Evolutionary conservation across 306 rosid genomes (phyloP).

Genomic region (Cicer arietinum): DNA sequence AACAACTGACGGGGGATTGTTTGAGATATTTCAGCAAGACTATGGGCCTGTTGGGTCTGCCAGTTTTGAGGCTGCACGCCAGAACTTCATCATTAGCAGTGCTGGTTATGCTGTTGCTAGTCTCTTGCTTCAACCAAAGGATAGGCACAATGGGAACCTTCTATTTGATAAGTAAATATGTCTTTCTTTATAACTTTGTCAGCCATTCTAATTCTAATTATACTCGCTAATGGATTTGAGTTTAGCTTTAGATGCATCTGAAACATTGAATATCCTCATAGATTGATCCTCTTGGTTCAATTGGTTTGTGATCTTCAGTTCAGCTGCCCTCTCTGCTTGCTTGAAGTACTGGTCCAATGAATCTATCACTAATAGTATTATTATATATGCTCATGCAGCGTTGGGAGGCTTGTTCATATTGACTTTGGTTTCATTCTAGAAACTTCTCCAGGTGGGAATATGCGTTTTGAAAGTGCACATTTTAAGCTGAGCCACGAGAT

Average conservation of each 20-base stretch:
- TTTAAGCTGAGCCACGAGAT: conserved; percentile 99
- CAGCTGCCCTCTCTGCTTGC: conserved; percentile 15
- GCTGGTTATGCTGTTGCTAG: conserved; percentile 99
- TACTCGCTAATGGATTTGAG: conserved; percentile 29
- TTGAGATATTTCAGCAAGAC: conserved; percentile 96
- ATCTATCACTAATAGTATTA: conserved; percentile 35
- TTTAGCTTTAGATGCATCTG: conserved; percentile 28
- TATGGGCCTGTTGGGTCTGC: conserved; percentile 88
- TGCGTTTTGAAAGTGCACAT: conserved; percentile 99
- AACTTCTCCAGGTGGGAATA: conserved; percentile 97
- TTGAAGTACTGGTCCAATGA: conserved; percentile 25
- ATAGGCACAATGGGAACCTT: conserved; percentile 96
- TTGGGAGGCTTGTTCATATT: conserved; percentile 91
- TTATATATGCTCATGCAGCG: conserved; percentile 62
- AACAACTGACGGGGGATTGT: conserved; percentile 96
- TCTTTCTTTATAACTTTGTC: conserved; percentile 19
- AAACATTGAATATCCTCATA: conserved; percentile 34
- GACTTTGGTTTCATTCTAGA: conserved; percentile 98
- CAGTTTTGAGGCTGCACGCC: conserved; percentile 91
- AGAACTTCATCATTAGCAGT: conserved; percentile 90
- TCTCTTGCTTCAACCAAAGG: conserved; percentile 98
- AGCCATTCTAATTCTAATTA: conserved; percentile 28
- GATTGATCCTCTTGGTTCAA: conserved; percentile 16
- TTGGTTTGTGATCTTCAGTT: conserved; percentile 28
- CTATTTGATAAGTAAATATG: conserved; percentile 76